Evolutionary conservation across 2,329 filamentous ascomycete species (phyloP).

Genomic region (Byssothecium circinans): DNA sequence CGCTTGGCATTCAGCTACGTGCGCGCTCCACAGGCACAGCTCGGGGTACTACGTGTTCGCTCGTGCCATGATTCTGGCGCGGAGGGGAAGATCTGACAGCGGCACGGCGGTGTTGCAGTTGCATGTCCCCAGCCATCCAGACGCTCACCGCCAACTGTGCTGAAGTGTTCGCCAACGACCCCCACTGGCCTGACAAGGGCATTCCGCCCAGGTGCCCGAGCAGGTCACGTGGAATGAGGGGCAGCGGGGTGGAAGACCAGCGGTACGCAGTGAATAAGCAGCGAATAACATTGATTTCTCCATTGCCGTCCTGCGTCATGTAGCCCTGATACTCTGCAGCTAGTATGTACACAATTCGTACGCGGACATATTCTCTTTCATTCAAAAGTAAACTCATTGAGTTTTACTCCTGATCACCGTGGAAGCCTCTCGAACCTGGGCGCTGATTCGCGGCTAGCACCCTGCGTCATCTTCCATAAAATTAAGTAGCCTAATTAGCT

Average conservation of each 20-base stretch:
- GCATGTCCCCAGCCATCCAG: conserved; percentile 33
- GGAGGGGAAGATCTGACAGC: background rate
- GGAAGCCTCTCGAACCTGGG: conserved; percentile 23
- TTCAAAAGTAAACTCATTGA: too few relatives aligned
- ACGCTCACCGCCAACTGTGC: conserved; percentile 40
- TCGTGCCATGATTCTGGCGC: background rate
- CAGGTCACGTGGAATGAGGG: conserved; percentile 37
- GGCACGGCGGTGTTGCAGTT: background rate
- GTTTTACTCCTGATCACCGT: too few relatives aligned
- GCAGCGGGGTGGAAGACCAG: conserved; percentile 14
- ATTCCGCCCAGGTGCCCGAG: conserved; percentile 13
- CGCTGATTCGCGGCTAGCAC: conserved; percentile 10
- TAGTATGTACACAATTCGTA: too few relatives aligned
- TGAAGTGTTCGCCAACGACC: background rate
- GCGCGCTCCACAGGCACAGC: conserved; percentile 1
- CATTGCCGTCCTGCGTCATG: too few relatives aligned
- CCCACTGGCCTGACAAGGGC: background rate
- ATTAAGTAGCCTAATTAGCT: conserved; percentile 19
- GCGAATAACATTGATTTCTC: too few relatives aligned
- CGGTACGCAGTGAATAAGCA: too few relatives aligned
- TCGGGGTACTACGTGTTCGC: conserved; percentile 24
- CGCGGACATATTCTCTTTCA: too few relatives aligned
- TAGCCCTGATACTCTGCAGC: too few relatives aligned
- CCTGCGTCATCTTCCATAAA: conserved; percentile 18
- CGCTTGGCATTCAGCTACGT: conserved; percentile 24